Percentiles rank a stretch among this genome's conserved stretches.
Evolutionary conservation across 768 basidiomycete genomes (phyloP).

Genomic region (Amanita thiersii): DNA sequence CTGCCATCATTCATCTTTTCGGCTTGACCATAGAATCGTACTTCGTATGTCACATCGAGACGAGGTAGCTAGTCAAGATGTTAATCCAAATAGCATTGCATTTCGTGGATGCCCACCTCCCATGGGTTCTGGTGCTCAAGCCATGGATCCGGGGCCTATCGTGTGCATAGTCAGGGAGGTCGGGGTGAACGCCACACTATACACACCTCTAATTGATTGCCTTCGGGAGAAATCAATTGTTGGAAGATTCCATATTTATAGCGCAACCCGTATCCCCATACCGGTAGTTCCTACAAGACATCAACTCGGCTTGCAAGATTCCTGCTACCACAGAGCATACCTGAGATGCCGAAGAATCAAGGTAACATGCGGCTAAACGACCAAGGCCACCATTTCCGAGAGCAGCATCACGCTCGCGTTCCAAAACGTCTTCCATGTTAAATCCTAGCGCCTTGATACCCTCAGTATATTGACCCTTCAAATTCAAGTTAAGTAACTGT

Average conservation of each 20-base stretch:
- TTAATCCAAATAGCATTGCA: conserved; percentile 5
- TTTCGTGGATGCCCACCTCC: conserved; percentile 34
- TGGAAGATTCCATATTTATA: conserved; percentile 98
- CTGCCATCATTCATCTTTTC: conserved; percentile 56
- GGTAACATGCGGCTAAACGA: conserved; percentile 93
- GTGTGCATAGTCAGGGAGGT: neutral
- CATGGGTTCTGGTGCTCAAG: conserved; percentile 81
- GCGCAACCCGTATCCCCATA: conserved; percentile 92
- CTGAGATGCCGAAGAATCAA: conserved; percentile 86
- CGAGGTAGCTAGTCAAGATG: conserved; percentile 44
- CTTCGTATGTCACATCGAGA: conserved; percentile 75
- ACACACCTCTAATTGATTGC: conserved; percentile 66
- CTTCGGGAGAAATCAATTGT: conserved; percentile 79
- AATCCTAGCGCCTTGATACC: conserved; percentile 79
- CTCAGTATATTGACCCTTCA: conserved; percentile 67
- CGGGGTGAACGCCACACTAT: neutral
- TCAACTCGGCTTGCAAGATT: conserved; percentile 24
- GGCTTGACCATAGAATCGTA: conserved; percentile 85
- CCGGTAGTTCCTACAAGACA: conserved; percentile 60
- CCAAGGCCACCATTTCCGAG: conserved; percentile 95
- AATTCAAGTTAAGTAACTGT: conserved; percentile 77
- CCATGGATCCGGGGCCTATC: conserved; percentile 84
- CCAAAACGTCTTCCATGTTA: conserved; percentile 79
- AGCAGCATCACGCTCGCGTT: conserved; percentile 87
- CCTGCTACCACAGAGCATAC: conserved; percentile 51